A percentile compares a stretch with the other conserved stretches of the same genome.
These are phyloP conservation scores for Calonectria crousiana DNA, from an alignment of 2,329 filamentous ascomycete species.

Conservation along the genomic window DNA sequence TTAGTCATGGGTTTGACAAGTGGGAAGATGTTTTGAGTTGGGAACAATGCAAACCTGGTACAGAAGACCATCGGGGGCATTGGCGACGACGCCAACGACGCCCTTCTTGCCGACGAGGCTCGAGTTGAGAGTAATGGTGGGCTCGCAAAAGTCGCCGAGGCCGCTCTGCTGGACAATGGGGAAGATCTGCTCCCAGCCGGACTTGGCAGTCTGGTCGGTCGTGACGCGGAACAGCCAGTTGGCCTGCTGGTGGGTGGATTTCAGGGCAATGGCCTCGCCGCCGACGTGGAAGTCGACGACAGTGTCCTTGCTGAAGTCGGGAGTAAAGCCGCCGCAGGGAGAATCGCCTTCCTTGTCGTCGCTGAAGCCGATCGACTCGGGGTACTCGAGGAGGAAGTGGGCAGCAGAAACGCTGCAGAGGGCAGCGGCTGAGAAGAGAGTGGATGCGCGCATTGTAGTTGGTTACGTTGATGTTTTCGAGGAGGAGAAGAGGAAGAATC, in stretches of 20 bases:
- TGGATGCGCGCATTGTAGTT: conserved; percentile 50
- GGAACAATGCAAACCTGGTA: conserved; percentile 64
- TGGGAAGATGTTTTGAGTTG: not conserved
- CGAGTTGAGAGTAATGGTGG: conserved; percentile 60
- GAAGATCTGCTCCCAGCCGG: conserved; percentile 68
- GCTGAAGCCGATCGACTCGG: conserved; percentile 61
- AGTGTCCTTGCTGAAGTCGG: conserved; percentile 59
- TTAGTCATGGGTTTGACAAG: not conserved
- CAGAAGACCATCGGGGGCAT: conserved; percentile 67
- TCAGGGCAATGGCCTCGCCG: conserved; percentile 64
- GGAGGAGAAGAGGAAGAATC: not conserved
- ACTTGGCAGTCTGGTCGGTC: conserved; percentile 58
- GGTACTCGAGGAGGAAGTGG: conserved; percentile 66
- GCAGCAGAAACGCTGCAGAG: conserved; percentile 58
- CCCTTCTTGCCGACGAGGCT: conserved; percentile 68
- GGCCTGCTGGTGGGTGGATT: conserved; percentile 63
- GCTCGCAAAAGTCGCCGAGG: conserved; percentile 66
- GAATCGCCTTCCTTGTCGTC: conserved; percentile 57
- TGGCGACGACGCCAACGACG: conserved; percentile 63
- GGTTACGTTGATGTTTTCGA: not conserved
- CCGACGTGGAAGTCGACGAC: conserved; percentile 70
- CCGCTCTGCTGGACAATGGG: conserved; percentile 67
- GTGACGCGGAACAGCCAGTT: conserved; percentile 71
- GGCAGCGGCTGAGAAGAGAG: conserved; percentile 52
- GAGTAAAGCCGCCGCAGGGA: conserved; percentile 68